phyloP scores from a whole-genome alignment of 2,329 filamentous ascomycete species.

The Penicillium sp. region DNA sequence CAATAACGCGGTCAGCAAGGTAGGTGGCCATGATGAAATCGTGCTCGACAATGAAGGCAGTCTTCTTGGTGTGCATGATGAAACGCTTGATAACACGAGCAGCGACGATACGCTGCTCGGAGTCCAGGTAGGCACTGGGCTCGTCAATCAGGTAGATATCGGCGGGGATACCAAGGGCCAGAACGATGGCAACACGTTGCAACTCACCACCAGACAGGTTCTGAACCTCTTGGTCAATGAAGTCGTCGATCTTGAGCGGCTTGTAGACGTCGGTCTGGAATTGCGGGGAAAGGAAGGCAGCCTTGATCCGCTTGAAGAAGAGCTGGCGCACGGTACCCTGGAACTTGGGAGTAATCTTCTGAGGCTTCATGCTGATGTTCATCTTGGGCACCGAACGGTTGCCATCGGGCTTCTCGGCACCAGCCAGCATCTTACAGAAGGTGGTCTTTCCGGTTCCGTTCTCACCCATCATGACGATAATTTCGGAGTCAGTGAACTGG shows the following conservation, averaged over 20 bases:
- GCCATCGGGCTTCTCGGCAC: conserved; percentile 86
- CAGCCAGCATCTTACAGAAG: conserved; percentile 94
- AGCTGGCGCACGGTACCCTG: conserved; percentile 94
- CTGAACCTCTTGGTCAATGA: conserved; percentile 99
- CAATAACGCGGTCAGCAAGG: conserved; percentile 90
- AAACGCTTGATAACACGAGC: conserved; percentile 98
- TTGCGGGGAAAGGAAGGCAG: conserved; percentile 91
- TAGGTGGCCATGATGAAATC: conserved; percentile 97
- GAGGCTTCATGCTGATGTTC: conserved; percentile 99
- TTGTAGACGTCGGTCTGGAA: conserved; percentile 99
- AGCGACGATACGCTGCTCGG: conserved; percentile 97
- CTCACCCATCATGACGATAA: conserved; percentile 99
- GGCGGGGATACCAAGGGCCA: conserved; percentile 91
- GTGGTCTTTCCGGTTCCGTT: conserved; percentile 99
- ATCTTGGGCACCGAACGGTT: conserved; percentile 79
- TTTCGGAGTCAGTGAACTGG: conserved; percentile 95
- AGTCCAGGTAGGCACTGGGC: conserved; percentile 95
- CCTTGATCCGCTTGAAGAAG: conserved; percentile 99
- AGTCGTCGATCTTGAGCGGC: conserved; percentile 97
- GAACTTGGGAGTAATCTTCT: conserved; percentile 99
- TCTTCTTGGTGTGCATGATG: conserved; percentile 99
- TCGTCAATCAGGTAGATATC: conserved; percentile 99
- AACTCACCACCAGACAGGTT: conserved; percentile 99
- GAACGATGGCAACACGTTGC: conserved; percentile 97
- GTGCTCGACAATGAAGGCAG: conserved; percentile 98